phyloP scores from a whole-genome alignment of 495 filamentous ascomycete species.

The Aspergillus leporis region DNA sequence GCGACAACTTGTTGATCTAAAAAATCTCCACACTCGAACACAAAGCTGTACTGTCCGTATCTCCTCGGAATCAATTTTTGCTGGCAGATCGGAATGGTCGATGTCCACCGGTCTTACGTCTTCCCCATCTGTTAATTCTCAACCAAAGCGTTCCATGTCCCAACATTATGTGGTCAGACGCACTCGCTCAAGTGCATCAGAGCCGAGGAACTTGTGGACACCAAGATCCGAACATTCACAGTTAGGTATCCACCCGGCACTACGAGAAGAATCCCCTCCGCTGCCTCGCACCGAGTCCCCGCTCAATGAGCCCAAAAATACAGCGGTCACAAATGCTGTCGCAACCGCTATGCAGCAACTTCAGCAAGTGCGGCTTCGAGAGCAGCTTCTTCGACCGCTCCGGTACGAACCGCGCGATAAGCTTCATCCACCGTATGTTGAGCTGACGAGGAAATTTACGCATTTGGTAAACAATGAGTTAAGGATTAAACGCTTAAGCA shows the following conservation, averaged over 20 bases:
- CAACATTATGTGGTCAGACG: neutral
- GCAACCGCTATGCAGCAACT: conserved; percentile 34
- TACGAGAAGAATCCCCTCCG: conserved; percentile 4
- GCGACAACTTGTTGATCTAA: neutral
- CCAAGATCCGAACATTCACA: neutral
- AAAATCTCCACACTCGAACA: neutral
- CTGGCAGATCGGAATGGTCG: conserved; percentile 23
- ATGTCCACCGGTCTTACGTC: conserved; percentile 4
- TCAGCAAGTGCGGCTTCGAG: conserved; percentile 27
- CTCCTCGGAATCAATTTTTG: conserved; percentile 22
- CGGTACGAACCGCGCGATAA: conserved; percentile 33
- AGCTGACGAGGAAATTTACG: conserved; percentile 26
- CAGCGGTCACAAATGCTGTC: conserved; percentile 28
- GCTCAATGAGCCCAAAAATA: conserved; percentile 8
- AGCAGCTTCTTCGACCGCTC: conserved; percentile 32
- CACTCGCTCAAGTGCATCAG: neutral
- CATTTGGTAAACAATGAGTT: conserved; percentile 26
- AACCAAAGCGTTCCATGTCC: conserved; percentile 6
- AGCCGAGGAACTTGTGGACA: neutral
- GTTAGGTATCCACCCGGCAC: neutral
- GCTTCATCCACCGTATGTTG: conserved; percentile 30
- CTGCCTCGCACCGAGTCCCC: conserved; percentile 6
- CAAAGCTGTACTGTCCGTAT: neutral
- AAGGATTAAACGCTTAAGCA: conserved; percentile 26
- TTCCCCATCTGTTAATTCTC: conserved; percentile 13